Evolutionary conservation across 2,329 filamentous ascomycete species (phyloP), one percentile per base, ranked within the genome.

Genomic region (Tricladium varicosporioides): DNA sequence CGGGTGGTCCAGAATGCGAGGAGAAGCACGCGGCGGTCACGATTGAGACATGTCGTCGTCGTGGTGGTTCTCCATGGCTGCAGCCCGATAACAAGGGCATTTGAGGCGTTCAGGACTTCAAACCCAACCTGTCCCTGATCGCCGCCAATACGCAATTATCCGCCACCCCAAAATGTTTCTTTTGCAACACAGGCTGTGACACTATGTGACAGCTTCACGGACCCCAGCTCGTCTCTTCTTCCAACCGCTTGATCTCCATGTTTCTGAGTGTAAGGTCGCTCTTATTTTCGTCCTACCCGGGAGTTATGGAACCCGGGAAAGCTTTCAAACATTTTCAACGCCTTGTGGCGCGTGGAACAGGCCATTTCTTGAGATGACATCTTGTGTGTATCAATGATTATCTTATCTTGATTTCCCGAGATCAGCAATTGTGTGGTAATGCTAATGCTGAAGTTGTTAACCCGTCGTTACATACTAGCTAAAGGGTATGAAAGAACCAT

Each of bases 121-220:
- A 48, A 48, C 45, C 18, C 45, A 31, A n/a, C 45, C 19, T 48
- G 15, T 27, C 45, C 45, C 45, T 48, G 19, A 48, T 48, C 36
- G 10, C n/a, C 36, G 2, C 36, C n/a, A 40, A 40, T n/a, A 40
- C 36, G 36, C 36, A 40, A 40, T 40, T 40, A 40, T 40, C 36
- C 36, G 36, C 45, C 18, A 13, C 45, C 45, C 5, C 5, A 13
- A 48, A 1, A 48, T 48, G 19, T 48, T 48, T 48, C 45, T 45
- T 19, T 45, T 19, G 43, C 43, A 19, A 18, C 43, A 19, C 19
- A 19, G 4, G 43, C 19, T 48, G 45, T 13, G 27, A 47, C 36
- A 40, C 36, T 40, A 5, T 40, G n/a, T n/a, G 36, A 27, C 22
- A 27, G 22, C 22, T 27, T 27, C 22, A 27, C 22, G 22, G 22